Percentiles rank a stretch among this genome's conserved stretches.
Conservation (phyloP, 495 filamentous ascomycete genomes). For the Trichocladium uniseriatum region DNA sequence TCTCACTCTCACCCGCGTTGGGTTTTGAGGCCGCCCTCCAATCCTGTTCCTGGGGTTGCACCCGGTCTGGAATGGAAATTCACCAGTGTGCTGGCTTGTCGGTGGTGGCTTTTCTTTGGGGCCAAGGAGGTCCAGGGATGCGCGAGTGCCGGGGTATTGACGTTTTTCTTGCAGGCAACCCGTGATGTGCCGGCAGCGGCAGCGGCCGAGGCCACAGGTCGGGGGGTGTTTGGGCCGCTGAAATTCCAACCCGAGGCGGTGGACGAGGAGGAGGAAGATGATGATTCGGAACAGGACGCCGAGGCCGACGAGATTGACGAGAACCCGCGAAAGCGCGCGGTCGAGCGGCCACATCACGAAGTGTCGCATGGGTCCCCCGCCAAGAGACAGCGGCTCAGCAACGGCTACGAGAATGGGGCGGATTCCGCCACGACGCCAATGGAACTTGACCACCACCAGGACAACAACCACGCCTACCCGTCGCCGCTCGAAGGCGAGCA, state of each 20-base stretch:
- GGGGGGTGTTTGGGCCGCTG: constrained; percentile 43
- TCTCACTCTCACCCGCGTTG: not conserved
- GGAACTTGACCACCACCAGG: constrained; percentile 45
- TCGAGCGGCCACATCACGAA: constrained; percentile 37
- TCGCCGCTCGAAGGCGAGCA: constrained; percentile 48
- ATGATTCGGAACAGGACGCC: constrained; percentile 25
- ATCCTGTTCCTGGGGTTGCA: constrained; percentile 11
- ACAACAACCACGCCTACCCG: constrained; percentile 46
- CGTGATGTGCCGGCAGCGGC: constrained; percentile 32
- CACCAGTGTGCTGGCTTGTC: constrained; percentile 18
- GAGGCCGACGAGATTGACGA: constrained; percentile 35
- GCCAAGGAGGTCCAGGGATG: constrained; percentile 17
- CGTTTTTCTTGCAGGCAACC: constrained; percentile 37
- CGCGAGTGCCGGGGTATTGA: constrained; percentile 32
- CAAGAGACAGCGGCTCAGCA: constrained; percentile 48
- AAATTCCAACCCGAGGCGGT: constrained; percentile 26
- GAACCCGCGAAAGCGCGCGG: constrained; percentile 42
- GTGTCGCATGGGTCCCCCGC: constrained; percentile 43
- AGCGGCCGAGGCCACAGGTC: constrained; percentile 34
- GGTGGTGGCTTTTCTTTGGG: constrained; percentile 7
- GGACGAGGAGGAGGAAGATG: constrained; percentile 22
- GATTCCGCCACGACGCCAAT: constrained; percentile 51
- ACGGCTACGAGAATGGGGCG: constrained; percentile 54
- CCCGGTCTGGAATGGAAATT: constrained; percentile 13
- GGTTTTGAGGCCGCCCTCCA: constrained; percentile 3